Conservation (phyloP, 2,329 filamentous ascomycete genomes). For the Tolypocladium endophyticum region DNA sequence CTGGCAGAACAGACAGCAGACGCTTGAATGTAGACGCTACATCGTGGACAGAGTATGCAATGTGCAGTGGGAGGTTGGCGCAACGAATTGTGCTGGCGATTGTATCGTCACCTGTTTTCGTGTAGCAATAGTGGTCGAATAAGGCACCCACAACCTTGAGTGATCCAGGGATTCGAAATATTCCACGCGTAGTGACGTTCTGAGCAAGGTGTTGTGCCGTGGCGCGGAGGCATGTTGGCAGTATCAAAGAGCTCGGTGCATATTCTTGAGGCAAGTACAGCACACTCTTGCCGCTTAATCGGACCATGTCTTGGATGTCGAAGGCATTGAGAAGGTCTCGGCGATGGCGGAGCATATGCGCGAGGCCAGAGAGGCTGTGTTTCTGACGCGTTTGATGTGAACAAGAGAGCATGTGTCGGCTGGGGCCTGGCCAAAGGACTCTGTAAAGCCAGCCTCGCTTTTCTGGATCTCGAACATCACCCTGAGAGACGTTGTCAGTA, state of each 20-base stretch:
- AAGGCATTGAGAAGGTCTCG: constrained; percentile 37
- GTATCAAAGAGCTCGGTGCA: constrained; percentile 41
- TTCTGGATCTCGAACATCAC: constrained; percentile 10
- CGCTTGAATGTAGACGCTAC: constrained; percentile 58
- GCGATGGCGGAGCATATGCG: constrained; percentile 31
- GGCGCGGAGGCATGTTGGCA: constrained; percentile 57
- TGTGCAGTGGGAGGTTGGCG: constrained; percentile 48
- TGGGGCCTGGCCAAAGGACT: constrained; percentile 18
- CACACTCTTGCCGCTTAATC: constrained; percentile 51
- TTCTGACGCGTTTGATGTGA: constrained; percentile 24
- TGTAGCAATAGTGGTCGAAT: constrained; percentile 51
- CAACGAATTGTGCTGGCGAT: constrained; percentile 48
- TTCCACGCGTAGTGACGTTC: constrained; percentile 41
- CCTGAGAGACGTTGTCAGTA: constrained; percentile 6
- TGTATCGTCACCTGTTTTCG: constrained; percentile 33
- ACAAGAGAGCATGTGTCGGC: constrained; percentile 4
- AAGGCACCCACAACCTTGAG: constrained; percentile 43
- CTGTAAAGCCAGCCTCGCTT: constrained; percentile 28
- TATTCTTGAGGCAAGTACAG: constrained; percentile 51
- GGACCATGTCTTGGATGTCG: constrained; percentile 47
- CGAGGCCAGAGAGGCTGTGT: constrained; percentile 46
- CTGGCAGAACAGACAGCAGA: constrained; percentile 51
- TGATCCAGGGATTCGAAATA: constrained; percentile 56
- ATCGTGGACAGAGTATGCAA: constrained; percentile 50
- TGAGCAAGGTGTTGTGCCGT: constrained; percentile 55